A percentile compares a stretch with the other conserved stretches of the same genome.
phyloP scores from a whole-genome alignment of 192 early-diverging fungal species.

The Tieghemiomyces parasiticus region DNA sequence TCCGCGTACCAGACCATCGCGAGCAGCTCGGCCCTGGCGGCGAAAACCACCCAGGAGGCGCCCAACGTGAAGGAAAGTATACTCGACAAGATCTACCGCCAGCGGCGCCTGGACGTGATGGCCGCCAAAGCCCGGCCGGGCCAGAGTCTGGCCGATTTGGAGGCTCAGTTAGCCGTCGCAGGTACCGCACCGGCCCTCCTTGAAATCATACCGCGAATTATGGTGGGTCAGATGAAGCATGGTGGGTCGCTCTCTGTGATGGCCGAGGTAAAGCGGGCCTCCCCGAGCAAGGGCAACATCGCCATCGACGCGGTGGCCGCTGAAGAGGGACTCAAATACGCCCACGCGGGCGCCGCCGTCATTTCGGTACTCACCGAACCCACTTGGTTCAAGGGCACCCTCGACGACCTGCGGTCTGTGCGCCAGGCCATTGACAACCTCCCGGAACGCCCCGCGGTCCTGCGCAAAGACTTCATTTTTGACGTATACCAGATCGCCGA shows the following conservation, averaged over 20 bases:
- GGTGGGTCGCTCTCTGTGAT: conserved; percentile 51
- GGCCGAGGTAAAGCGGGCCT: conserved; percentile 98
- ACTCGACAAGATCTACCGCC: conserved; percentile 64
- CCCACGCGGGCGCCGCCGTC: conserved; percentile 73
- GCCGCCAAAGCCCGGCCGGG: conserved; percentile 58
- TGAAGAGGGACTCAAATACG: conserved; percentile 73
- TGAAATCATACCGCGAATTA: conserved; percentile 62
- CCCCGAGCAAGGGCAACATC: conserved; percentile 90
- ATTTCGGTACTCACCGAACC: conserved; percentile 98
- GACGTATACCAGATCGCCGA: conserved; percentile 94
- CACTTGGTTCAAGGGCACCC: conserved; percentile 93
- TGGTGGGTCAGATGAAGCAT: conserved; percentile 14
- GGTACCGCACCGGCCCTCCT: conserved; percentile 61
- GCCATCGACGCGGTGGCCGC: conserved; percentile 69
- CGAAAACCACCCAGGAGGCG: conserved; percentile 18
- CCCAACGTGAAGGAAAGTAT: conserved; percentile 29
- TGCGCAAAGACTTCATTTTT: conserved; percentile 96
- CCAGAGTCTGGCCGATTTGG: conserved; percentile 44
- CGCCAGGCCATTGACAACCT: conserved; percentile 44
- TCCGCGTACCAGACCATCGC: neutral
- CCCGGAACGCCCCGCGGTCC: conserved; percentile 72
- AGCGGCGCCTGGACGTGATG: conserved; percentile 67
- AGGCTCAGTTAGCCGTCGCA: conserved; percentile 41
- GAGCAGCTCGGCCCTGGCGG: neutral
- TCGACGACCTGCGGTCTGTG: conserved; percentile 86